Evolutionary conservation across 2,329 filamentous ascomycete genomes (phyloP).

Genomic region (Venturia carpophila): DNA sequence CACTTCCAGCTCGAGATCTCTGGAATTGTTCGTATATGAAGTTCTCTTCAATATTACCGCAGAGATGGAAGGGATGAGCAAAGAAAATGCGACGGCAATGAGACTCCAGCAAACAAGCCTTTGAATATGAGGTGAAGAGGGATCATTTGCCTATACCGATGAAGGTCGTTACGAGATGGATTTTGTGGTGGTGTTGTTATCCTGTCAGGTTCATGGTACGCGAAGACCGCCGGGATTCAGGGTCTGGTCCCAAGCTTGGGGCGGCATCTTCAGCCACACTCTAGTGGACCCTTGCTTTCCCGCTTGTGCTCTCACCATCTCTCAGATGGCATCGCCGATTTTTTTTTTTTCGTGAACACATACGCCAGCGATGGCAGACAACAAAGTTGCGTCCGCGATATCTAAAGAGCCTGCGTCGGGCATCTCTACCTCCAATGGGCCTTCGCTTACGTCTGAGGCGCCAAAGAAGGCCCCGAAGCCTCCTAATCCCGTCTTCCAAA

Average conservation of each 20-base stretch:
- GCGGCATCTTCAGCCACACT: conserved; percentile 4
- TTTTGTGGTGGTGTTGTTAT: neutral
- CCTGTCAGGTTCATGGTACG: too few relatives aligned
- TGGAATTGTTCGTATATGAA: too few relatives aligned
- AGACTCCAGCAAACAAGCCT: too few relatives aligned
- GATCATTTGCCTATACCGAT: too few relatives aligned
- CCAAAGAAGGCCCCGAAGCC: conserved; percentile 8
- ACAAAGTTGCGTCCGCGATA: neutral
- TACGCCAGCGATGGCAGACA: conserved; percentile 2
- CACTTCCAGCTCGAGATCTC: too few relatives aligned
- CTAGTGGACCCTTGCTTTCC: conserved; percentile 6
- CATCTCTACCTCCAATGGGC: neutral
- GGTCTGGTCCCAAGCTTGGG: neutral
- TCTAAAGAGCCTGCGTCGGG: neutral
- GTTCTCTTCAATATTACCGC: too few relatives aligned
- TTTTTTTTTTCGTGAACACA: neutral
- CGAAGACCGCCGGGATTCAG: neutral
- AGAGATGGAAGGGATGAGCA: too few relatives aligned
- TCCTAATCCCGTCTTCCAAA: conserved; percentile 14
- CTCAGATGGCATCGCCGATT: neutral
- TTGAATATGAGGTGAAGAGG: too few relatives aligned
- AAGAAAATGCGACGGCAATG: too few relatives aligned
- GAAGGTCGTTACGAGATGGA: neutral
- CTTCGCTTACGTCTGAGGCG: neutral
- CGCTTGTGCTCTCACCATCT: neutral